Evolutionary conservation across 2,329 filamentous ascomycete species (phyloP), one percentile per base, ranked within the genome.

Genomic region (Chrysoporthe austroafricana): DNA sequence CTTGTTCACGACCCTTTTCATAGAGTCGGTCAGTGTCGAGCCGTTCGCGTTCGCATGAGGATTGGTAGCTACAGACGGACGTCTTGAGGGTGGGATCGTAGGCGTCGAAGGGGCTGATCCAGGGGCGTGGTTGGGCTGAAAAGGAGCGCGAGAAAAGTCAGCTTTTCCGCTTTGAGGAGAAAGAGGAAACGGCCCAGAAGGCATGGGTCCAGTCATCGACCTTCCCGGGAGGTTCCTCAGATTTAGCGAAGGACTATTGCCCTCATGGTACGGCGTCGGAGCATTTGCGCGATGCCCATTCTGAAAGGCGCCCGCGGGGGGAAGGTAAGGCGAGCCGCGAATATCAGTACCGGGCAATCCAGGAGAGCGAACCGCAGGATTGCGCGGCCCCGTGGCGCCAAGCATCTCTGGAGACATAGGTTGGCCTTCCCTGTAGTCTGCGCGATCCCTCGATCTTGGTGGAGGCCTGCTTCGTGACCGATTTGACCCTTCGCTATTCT

Each of bases 341-440:
- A 83, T 81, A 71, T 85, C 82, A 0, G 80, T 82, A 16, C 83
- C 83, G 2, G 83, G 82, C 7, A 83, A 73, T n/a, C 81, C 82
- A 0, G 83, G 82, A 0, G 83, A 82, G 36, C 82, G 80, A 67
- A 80, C 71, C 72, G 77, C 78, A 3, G 70, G 75, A 2, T 62
- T 66, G 34, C 74, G 74, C 21, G 72, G 67, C 1, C 75, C 72
- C 50, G 69, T 76, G 62, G 73, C 69, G 66, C 78, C 77, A 13
- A 72, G 72, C 36, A 75, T 73, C 14, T 65, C 63, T 7, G 56
- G 9, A 32, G 63, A 44, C 63, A 59, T 52, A 32, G 34, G 43
- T 13, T 77, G 74, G 43, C 82, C 79, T 2, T 82, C 81, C 16
- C 78, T 76, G 4, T 77, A 73, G 1, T 74, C 70, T 0, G 77